Evolutionary conservation across 1,139 yeast species (phyloP).

Genomic region (Protomyces pachydermus): DNA sequence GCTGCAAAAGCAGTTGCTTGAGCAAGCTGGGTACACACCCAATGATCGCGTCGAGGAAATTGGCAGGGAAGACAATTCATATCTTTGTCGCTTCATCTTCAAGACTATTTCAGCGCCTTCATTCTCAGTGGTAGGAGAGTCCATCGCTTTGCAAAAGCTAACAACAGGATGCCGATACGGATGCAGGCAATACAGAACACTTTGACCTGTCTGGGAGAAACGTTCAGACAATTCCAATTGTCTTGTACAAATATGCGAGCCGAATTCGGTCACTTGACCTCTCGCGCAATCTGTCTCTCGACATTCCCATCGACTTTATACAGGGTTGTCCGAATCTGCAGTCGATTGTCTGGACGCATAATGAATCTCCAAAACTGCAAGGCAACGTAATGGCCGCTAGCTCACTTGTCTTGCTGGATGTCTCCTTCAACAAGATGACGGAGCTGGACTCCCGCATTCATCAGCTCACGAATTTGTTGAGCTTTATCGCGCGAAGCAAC

Average conservation of each 20-base stretch:
- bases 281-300: constrained; percentile 79
- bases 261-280: constrained; percentile 80
- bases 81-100: constrained; percentile 63
- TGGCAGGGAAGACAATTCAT: constrained; percentile 84
- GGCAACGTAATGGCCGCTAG: constrained; percentile 64
- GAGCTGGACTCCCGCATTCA: constrained; percentile 31
- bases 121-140: constrained; percentile 10
- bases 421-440: constrained; percentile 43
- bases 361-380: constrained; percentile 73
- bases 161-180: constrained; percentile 43
- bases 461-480: constrained; percentile 26
- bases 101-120: constrained; percentile 30
- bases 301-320: constrained; percentile 76
- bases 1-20: constrained; percentile 67
- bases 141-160: background rate
- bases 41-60: constrained; percentile 69
- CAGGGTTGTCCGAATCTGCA: constrained; percentile 72
- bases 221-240: constrained; percentile 77
- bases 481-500: constrained; percentile 51
- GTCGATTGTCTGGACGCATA: constrained; percentile 62
- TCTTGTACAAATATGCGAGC: constrained; percentile 72
- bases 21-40: constrained; percentile 74
- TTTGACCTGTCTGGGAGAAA: constrained; percentile 72
- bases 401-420: constrained; percentile 61
- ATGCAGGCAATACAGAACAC: constrained; percentile 67